A percentile compares a stretch with the other conserved stretches of the same genome.
Conservation (phyloP, 108 stramenopile genomes). For the Nitzschia sp. region DNA sequence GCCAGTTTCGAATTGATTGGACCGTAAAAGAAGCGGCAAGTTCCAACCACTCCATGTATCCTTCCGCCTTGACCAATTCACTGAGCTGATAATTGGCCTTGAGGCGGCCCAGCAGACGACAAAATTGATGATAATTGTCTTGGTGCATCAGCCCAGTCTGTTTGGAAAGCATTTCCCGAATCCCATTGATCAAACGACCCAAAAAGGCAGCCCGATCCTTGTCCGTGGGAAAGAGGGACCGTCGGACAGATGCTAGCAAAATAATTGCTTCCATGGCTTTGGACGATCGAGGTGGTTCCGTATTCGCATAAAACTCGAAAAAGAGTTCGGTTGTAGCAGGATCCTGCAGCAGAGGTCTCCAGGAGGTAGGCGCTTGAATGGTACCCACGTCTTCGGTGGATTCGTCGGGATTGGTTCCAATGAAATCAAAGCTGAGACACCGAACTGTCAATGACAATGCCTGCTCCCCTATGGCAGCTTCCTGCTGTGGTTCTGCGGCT, state of each 20-base stretch:
- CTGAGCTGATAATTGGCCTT: conserved; percentile 98
- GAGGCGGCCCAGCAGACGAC: conserved; percentile 92
- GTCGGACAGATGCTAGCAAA: conserved; percentile 84
- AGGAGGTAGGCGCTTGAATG: conserved; percentile 95
- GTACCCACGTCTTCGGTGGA: conserved; percentile 97
- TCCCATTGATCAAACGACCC: conserved; percentile 79
- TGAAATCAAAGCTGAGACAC: conserved; percentile 97
- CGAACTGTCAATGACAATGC: conserved; percentile 81
- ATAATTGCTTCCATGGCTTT: conserved; percentile 95
- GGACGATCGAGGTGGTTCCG: conserved; percentile 87
- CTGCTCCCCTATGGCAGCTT: conserved; percentile 83
- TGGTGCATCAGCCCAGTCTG: conserved; percentile 94
- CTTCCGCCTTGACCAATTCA: conserved; percentile 92
- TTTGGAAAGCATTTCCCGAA: conserved; percentile 87
- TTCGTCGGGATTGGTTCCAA: conserved; percentile 98
- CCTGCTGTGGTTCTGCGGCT: conserved; percentile 74
- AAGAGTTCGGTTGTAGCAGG: conserved; percentile 86
- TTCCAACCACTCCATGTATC: conserved; percentile 94
- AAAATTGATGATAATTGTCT: conserved; percentile 98
- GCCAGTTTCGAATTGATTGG: conserved; percentile 93
- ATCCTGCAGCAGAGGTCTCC: conserved; percentile 89
- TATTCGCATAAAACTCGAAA: conserved; percentile 94
- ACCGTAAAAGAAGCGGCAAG: conserved; percentile 92
- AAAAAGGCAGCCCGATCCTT: conserved; percentile 93
- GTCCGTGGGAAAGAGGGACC: conserved; percentile 93